Base-by-base conservation (phyloP, 148 eudicot species). In the Chenopodium berlandieri region DNA sequence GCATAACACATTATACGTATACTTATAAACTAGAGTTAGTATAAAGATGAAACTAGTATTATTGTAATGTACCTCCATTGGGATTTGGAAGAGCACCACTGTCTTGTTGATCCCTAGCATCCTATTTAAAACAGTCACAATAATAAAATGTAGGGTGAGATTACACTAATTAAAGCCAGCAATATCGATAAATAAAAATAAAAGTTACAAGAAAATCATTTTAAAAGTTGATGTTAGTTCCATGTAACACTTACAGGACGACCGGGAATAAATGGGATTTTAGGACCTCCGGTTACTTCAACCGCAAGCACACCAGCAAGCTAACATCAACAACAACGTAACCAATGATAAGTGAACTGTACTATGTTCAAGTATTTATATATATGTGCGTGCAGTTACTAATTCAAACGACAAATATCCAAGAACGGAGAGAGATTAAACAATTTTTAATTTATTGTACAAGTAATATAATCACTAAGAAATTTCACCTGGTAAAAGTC, bases 251-350 rank as follows among this genome's bases (percentile, higher is more conserved):
- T 50, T 88, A 93, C 97, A 89, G 84, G 86, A 76, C 98, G 91
- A 76, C 97, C 98, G 0, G 98, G 92, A 65, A 83, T 82, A 58
- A 91, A 94, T 31, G 86, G 87, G 78, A 94, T 88, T 23, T 78
- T 81, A 32, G 98, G 98, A 60, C 97, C 98, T 65, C 97, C 97
- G 14, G 93, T 91, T 73, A 89, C 86, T 89, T 94, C 97, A 82
- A 93, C 95, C 10, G 98, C 97, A 83, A 91, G 91, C 44, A 93
- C 91, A 32, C 98, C 97, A 76, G 98, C 98, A 56, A 94, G 94
- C 98, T 94, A 86, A 79, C 80, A 80, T 34, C 44, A 30, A 72
- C 75, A 72, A 40, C 52, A 23, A 72, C 5, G 44, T 37, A 5
- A 37, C 44, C 44, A 37, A 37, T 37, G 44, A 37, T 37, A 37